Conservation (phyloP, 1,284 basidiomycete species). For the Sanghuangporus weigelae region DNA sequence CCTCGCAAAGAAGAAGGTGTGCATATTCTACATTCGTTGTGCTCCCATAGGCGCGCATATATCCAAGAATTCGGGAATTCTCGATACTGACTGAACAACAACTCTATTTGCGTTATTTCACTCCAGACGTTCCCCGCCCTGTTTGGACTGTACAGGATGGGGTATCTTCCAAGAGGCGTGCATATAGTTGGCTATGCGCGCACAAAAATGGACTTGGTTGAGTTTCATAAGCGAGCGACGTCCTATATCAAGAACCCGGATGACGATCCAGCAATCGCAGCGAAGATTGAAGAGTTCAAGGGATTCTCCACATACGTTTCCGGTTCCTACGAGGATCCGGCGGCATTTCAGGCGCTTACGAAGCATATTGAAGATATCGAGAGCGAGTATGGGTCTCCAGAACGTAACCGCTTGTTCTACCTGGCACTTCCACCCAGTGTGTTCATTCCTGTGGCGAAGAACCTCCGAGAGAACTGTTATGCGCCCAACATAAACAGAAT, state of each 20-base stretch:
- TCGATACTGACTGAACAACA: neutral
- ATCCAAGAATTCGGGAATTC: neutral
- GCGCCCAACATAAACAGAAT: conserved; percentile 78
- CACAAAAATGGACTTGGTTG: conserved; percentile 87
- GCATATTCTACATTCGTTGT: conserved; percentile 16
- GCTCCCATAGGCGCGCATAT: neutral
- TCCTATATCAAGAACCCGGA: conserved; percentile 80
- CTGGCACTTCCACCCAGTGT: conserved; percentile 93
- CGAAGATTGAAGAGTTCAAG: conserved; percentile 80
- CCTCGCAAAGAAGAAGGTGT: conserved; percentile 97
- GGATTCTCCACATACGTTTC: conserved; percentile 74
- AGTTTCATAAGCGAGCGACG: conserved; percentile 80
- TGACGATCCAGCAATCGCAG: conserved; percentile 49
- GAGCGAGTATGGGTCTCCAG: conserved; percentile 54
- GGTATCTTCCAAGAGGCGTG: conserved; percentile 76
- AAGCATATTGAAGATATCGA: conserved; percentile 78
- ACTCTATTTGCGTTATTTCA: neutral
- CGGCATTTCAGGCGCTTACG: conserved; percentile 74
- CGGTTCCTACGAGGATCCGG: conserved; percentile 82
- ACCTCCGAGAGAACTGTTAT: conserved; percentile 82
- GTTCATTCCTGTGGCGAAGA: conserved; percentile 83
- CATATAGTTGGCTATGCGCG: conserved; percentile 94
- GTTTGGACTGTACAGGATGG: conserved; percentile 80
- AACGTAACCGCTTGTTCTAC: conserved; percentile 83
- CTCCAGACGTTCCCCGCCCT: conserved; percentile 88